Evolutionary conservation across 139 green algal species (phyloP), one percentile per base, ranked within the genome.

Genomic region (Picochlorum sp.): DNA sequence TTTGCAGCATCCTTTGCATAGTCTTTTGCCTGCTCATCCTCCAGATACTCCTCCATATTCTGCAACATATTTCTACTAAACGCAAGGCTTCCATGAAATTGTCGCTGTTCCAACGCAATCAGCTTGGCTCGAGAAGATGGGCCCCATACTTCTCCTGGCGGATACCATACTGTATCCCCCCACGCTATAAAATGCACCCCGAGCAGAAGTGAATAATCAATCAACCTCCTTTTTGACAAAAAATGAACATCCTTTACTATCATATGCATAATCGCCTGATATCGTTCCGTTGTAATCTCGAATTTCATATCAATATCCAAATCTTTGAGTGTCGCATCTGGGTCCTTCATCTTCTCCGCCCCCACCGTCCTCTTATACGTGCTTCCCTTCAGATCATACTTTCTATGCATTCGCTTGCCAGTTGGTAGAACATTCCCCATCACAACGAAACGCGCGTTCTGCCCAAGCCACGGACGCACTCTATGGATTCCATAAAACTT

Each of bases 361-460:
- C 69, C 69, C 28, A 58, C 69, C 16, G 69, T 75, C 44, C 90
- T 77, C 0, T 88, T 88, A n/a, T 81, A 67, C 20, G 81, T 91
- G 26, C 77, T 91, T 10, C 92, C 92, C 72, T 98, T 98, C 30
- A 98, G 77, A 73, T 98, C 92, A 65, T 85, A 98, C 47, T 81
- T 83, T 21, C 75, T 72, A 74, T 98, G 91, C 38, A 98, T 74
- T 10, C 78, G 83, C 45, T 95, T 74, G 63, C 95, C 86, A 3
- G 86, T 88, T 59, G 77, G 77, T 59, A 98, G 88, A 16, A 97
- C 71, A 74, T 97, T 98, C 68, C 66, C 80, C 93, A 98, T 97
- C 1, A 98, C 90, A 34, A 98, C 73, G 68, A 98, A 95, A 2
- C 93, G 83, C 49, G 92, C 83, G 78, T 77, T 77, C 18, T 65